Conservation (phyloP, 2,329 filamentous ascomycete species). For the Trichoderma sp. region DNA sequence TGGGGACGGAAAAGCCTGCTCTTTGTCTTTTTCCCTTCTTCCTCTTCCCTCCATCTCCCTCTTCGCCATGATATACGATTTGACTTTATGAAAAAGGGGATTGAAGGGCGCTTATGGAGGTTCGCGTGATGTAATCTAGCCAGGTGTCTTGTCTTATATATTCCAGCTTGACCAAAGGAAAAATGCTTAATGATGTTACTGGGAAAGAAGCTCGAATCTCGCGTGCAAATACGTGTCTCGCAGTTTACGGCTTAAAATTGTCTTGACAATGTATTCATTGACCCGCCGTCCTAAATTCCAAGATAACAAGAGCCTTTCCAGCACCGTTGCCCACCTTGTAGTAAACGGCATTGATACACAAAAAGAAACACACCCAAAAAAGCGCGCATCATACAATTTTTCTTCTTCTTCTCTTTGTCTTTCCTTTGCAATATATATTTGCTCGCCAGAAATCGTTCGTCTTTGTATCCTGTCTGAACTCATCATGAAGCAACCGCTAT, state of each 20-base stretch:
- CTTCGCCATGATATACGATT: background rate
- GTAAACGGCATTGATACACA: background rate
- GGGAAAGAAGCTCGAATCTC: background rate
- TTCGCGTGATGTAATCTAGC: background rate
- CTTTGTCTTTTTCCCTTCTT: background rate
- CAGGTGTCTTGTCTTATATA: background rate
- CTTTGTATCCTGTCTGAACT: background rate
- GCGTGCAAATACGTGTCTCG: background rate
- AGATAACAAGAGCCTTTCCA: conserved; percentile 2
- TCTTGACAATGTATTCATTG: background rate
- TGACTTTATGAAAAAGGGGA: background rate
- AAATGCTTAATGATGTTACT: background rate
- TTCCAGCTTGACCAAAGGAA: background rate
- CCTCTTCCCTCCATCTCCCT: too few relatives aligned
- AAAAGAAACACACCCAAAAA: background rate
- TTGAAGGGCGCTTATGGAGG: background rate
- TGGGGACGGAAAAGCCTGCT: background rate
- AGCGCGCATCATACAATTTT: background rate
- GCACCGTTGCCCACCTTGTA: background rate
- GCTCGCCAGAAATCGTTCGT: background rate
- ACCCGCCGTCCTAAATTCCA: background rate
- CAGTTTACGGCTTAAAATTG: background rate
- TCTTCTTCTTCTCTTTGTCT: background rate
- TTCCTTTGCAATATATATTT: background rate
- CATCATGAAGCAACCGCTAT: background rate